Evolutionary conservation across 108 stramenopile species (phyloP).

Genomic region (Schizochytrium sp.): DNA sequence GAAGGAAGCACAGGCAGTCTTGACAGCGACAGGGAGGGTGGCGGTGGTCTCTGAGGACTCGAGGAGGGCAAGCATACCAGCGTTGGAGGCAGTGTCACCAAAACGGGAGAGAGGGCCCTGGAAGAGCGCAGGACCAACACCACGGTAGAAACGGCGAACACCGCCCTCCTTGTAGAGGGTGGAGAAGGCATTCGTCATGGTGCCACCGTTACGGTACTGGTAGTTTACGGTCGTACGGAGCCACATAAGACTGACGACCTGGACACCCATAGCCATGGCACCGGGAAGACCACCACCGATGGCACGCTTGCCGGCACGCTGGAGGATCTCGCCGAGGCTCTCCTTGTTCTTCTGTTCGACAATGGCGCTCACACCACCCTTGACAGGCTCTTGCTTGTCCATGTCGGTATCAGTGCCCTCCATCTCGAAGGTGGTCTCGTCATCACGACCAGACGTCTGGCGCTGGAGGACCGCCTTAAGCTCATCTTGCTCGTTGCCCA

Average conservation of each 20-base stretch:
- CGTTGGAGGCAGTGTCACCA: conserved; percentile 98
- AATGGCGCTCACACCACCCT: conserved; percentile 5
- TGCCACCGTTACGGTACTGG: conserved; percentile 97
- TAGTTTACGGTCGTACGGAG: conserved; percentile 94
- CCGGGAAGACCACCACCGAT: conserved; percentile 89
- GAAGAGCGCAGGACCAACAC: conserved; percentile 87
- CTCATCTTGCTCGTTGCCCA: conserved; percentile 51
- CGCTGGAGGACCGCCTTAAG: conserved; percentile 60
- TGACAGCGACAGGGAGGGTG: conserved; percentile 84
- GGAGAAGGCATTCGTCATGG: conserved; percentile 85
- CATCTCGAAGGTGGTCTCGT: conserved; percentile 50
- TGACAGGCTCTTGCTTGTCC: conserved; percentile 7
- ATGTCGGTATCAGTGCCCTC: conserved; percentile 27
- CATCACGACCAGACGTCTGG: conserved; percentile 21
- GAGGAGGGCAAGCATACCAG: conserved; percentile 87
- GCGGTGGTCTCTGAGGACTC: conserved; percentile 70
- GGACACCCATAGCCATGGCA: conserved; percentile 85
- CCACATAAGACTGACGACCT: conserved; percentile 96
- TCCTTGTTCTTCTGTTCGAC: conserved; percentile 17
- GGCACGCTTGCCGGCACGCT: conserved; percentile 69
- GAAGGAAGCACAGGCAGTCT: conserved; percentile 85
- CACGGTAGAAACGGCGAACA: conserved; percentile 94
- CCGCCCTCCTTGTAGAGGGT: conserved; percentile 96
- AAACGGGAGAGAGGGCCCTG: conserved; percentile 93
- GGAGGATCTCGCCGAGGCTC: conserved; percentile 32